These are phyloP conservation scores for Paramecium biaurelia DNA, from an alignment of 73 alveolate genomes.

Conservation along the genomic window DNA sequence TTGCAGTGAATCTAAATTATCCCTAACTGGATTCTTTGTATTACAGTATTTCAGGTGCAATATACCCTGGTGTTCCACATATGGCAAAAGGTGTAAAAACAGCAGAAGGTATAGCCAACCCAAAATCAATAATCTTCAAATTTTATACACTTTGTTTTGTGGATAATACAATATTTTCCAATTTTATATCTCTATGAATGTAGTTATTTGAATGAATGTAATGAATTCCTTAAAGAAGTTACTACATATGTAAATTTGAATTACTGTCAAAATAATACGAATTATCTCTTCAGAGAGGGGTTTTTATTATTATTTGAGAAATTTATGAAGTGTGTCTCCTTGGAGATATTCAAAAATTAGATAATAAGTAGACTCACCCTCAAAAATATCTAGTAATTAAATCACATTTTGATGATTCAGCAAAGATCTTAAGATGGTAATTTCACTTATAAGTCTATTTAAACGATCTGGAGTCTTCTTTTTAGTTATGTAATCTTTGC, in stretches of 20 bases:
- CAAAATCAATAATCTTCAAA: constrained; percentile 92
- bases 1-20: background rate
- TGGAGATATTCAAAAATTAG: background rate
- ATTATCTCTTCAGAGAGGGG: background rate
- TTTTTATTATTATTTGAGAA: background rate
- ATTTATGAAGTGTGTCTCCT: background rate
- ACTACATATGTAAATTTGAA: background rate
- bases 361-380: background rate
- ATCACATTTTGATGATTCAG: background rate
- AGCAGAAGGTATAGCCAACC: constrained; percentile 77
- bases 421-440: background rate
- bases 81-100: constrained; percentile 84
- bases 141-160: constrained; percentile 83
- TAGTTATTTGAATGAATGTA: background rate
- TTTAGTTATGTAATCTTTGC: background rate
- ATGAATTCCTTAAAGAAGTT: background rate
- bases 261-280: background rate
- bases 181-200: constrained; percentile 90
- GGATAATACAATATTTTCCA: constrained; percentile 83
- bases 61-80: constrained; percentile 97
- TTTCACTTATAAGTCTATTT: background rate
- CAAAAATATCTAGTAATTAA: background rate
- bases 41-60: constrained; percentile 81
- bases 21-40: background rate
- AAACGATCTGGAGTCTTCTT: constrained; percentile 29